Evolutionary conservation across 139 green algal genomes (phyloP), one percentile per base, ranked within the genome.

Genomic region (Axilococcus clingmanii): DNA sequence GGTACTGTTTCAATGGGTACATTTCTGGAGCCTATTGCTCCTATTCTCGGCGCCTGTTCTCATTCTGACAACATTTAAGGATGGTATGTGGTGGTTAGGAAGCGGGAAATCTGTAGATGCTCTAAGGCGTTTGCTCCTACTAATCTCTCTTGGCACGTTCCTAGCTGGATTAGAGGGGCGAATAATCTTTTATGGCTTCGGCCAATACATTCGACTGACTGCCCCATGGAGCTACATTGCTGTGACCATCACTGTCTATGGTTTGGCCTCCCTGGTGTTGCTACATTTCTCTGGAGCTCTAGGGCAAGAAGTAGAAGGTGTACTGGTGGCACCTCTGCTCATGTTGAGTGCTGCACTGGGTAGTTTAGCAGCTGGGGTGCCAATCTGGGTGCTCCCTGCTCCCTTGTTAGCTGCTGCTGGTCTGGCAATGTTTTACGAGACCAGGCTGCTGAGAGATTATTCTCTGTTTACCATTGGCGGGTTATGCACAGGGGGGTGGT

Each of bases 181-280:
- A 8, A 80, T 98, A 4, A 45, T 98, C 6, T 94, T 96, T 65
- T 61, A 76, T 52, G 77, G 77, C 1, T 95, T 96, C 57, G 72
- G 72, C 1, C 77, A 91, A 63, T 97, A 95, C 78, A 89, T 98
- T 63, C 59, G 73, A 52, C 65, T 96, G 24, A 74, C 69, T 0
- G 60, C 82, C 17, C 88, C 91, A 24, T 94, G 80, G 78, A 90
- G 76, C 71, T 95, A 89, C 68, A 24, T 94, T 1, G 61, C 78
- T 0, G 75, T 96, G 33, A 91, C 87, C 0, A 49, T 78, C 14
- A 79, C 75, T 38, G 57, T 96, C 48, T 79, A 86, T 35, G 78
- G 84, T 29, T 47, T 69, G 4, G 79, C 67, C 1, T 61, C 61
- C 15, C 57, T 86, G 33, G 46, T 61, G 1, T 49, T 88, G 11